Evolutionary conservation across 1,284 basidiomycete genomes (phyloP).

Genomic region (Apiotrichum sp.): DNA sequence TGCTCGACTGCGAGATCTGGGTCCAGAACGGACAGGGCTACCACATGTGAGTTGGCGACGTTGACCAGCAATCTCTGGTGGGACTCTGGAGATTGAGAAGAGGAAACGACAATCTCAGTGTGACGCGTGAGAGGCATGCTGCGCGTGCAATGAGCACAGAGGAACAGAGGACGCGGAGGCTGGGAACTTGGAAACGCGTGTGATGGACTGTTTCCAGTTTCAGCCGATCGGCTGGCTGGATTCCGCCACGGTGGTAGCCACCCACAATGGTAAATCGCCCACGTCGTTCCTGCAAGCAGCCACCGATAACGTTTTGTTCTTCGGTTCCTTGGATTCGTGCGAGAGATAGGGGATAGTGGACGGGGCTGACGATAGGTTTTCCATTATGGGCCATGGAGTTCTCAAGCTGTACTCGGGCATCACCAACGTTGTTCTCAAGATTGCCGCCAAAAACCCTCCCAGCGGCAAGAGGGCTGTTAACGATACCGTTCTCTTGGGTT

Average conservation of each 20-base stretch:
- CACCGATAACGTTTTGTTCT: too few relatives aligned
- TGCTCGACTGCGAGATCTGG: constrained; percentile 80
- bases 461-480: constrained; percentile 59
- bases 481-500: constrained; percentile 78
- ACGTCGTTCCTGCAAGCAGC: too few relatives aligned
- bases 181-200: too few relatives aligned
- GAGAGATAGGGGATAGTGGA: too few relatives aligned
- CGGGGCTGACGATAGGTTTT: constrained; percentile 55
- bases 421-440: constrained; percentile 79
- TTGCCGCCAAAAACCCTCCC: constrained; percentile 53
- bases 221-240: neutral
- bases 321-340: too few relatives aligned
- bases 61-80: neutral
- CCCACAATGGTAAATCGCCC: too few relatives aligned
- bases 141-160: too few relatives aligned
- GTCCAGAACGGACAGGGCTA: constrained; percentile 75
- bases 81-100: too few relatives aligned
- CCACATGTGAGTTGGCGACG: constrained; percentile 58
- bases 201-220: neutral
- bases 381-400: constrained; percentile 74
- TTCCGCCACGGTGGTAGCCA: too few relatives aligned
- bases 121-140: too few relatives aligned
- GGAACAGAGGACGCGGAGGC: too few relatives aligned
- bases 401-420: constrained; percentile 89
- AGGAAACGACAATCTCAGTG: too few relatives aligned